A percentile compares a stretch with the other conserved stretches of the same genome.
These are phyloP conservation scores for Excoecaria cochinchinensis DNA, from an alignment of 345 rosid genomes.

Conservation along the genomic window DNA sequence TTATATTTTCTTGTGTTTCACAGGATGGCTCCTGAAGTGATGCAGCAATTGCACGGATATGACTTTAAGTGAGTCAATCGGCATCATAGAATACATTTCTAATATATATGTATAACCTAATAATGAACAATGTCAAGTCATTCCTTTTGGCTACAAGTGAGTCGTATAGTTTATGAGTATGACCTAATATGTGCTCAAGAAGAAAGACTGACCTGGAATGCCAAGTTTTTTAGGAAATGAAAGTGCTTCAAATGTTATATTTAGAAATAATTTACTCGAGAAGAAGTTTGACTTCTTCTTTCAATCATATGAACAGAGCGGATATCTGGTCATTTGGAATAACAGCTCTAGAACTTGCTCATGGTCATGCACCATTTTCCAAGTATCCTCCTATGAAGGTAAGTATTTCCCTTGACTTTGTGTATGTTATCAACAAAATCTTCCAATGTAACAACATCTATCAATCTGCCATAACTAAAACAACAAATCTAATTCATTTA, in stretches of 20 bases:
- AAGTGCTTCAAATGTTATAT: background rate
- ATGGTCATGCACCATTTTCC: slow-evolving; percentile 97
- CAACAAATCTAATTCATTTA: background rate
- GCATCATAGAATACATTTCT: too few relatives aligned
- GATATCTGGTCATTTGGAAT: slow-evolving; percentile 99
- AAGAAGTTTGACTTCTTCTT: background rate
- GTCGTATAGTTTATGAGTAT: too few relatives aligned
- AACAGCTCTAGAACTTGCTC: slow-evolving; percentile 98
- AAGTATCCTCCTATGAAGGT: slow-evolving; percentile 99
- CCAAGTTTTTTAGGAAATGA: background rate
- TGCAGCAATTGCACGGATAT: slow-evolving; percentile 99
- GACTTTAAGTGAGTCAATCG: slow-evolving; percentile 81
- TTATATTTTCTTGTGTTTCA: slow-evolving; percentile 14
- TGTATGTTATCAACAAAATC: background rate
- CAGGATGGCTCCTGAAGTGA: slow-evolving; percentile 99
- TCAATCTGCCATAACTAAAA: background rate
- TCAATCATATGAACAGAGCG: slow-evolving; percentile 58
- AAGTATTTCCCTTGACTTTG: slow-evolving; percentile 24
- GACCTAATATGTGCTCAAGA: background rate
- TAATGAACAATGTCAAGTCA: too few relatives aligned
- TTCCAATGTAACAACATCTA: background rate
- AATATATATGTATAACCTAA: too few relatives aligned
- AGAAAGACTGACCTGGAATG: background rate
- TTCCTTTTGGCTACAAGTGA: too few relatives aligned
- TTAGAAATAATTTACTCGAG: background rate